Base-by-base conservation (phyloP, 306 rosid species). In the Senna siamea region DNA sequence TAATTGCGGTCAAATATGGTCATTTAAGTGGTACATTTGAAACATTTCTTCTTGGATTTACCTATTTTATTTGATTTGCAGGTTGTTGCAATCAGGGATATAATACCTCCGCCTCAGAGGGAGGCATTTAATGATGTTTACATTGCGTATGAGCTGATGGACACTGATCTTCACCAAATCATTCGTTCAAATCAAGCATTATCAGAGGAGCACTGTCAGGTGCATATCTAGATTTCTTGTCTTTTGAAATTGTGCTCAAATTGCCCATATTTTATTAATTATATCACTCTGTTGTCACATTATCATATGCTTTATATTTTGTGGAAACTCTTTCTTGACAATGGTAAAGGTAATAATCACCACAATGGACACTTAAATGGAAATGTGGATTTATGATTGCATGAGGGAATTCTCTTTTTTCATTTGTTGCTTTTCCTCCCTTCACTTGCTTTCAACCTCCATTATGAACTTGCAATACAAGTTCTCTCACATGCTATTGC, bases 141-240 rank as follows among this genome's bases (percentile, higher is more conserved):
- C 79, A 77, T 81, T 73, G 87, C 81, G 18, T 84, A 80, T 77
- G 87, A 84, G 61, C 61, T 83, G 76, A 83, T 83, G 87, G 87
- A 83, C 82, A 83, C 87, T 79, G 82, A 83, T 66, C 87, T 84
- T 61, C 87, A 84, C 67, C 87, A 80, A 19, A 84, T 84, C 41
- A 84, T 84, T 80, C 87, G 78, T 63, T 80, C 85, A 69, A 84
- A 84, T 20, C 87, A 84, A 73, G 78, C 62, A 48, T 76, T 84
- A 30, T 47, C 78, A n/a, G 85, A 84, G 74, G 75, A 77, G 44
- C 87, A 80, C 51, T 84, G 85, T 34, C 87, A 84, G 87, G 87
- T 84, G 52, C 60, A 60, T 56, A 40, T 70, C 32, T 76, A 37
- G 61, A 53, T 2, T 55, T 28, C 72, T 28, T 15, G 43, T 34